These are phyloP conservation scores for Cryptosporidium parvum DNA, from an alignment of 169 alveolate species.

Conservation along the genomic window DNA sequence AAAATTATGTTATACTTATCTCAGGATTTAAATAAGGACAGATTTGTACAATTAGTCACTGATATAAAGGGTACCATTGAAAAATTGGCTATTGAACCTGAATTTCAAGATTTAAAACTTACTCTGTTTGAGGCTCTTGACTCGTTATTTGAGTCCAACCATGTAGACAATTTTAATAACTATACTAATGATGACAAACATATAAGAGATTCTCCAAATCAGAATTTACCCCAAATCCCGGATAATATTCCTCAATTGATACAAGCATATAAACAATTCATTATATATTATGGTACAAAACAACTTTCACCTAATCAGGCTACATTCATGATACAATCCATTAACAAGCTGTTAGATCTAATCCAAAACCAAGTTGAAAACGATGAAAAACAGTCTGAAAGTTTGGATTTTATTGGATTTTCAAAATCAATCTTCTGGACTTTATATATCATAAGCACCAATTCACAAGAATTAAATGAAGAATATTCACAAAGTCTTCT, in stretches of 20 bases:
- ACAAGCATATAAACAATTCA: neutral
- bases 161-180: neutral
- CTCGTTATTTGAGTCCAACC: neutral
- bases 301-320: neutral
- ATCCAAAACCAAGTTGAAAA: constrained; percentile 33
- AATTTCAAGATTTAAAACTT: neutral
- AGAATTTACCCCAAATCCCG: neutral
- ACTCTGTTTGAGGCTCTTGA: constrained; percentile 20
- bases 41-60: neutral
- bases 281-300: constrained; percentile 1
- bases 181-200: neutral
- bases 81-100: neutral
- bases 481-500: neutral
- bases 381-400: neutral
- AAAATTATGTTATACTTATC: neutral
- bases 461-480: neutral
- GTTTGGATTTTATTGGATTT: constrained; percentile 27
- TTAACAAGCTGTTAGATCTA: constrained; percentile 23
- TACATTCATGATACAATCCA: neutral
- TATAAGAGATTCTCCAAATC: neutral
- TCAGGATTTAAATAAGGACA: neutral
- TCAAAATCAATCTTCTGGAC: constrained; percentile 30
- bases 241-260: neutral
- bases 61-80: neutral
- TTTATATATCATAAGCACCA: neutral